Percentiles rank a stretch among this genome's conserved stretches.
phyloP scores from a whole-genome alignment of 73 alveolate genomes.

The Paramecium pentaurelia region DNA sequence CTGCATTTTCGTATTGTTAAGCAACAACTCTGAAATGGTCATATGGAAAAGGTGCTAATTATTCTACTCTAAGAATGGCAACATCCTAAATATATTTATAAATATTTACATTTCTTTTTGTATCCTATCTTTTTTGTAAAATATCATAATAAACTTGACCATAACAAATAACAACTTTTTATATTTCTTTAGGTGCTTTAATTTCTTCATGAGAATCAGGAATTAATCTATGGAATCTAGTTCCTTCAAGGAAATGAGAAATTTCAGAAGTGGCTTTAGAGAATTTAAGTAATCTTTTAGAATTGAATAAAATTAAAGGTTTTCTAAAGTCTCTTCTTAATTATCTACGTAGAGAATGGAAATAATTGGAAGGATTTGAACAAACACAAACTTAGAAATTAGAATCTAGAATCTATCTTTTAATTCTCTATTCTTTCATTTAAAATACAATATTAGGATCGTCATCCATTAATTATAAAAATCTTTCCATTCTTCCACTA shows the following conservation, averaged over 20 bases:
- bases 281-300: slow-evolving; percentile 86
- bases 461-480: slow-evolving; percentile 74
- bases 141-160: slow-evolving; percentile 83
- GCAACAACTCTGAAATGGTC: slow-evolving; percentile 70
- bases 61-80: slow-evolving; percentile 87
- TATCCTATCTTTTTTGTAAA: slow-evolving; percentile 61
- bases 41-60: slow-evolving; percentile 93
- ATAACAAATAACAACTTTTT: slow-evolving; percentile 78
- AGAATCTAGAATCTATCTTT: slow-evolving; percentile 46
- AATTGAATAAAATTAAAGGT: slow-evolving; percentile 83
- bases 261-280: slow-evolving; percentile 62
- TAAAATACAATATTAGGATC: slow-evolving; percentile 67
- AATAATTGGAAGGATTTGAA: slow-evolving; percentile 82
- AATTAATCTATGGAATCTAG: slow-evolving; percentile 57
- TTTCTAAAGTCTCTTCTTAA: slow-evolving; percentile 85
- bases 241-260: slow-evolving; percentile 58
- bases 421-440: slow-evolving; percentile 40
- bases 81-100: slow-evolving; percentile 71
- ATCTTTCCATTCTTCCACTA: slow-evolving; percentile 84
- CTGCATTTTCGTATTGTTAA: slow-evolving; percentile 72
- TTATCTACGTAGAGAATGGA: slow-evolving; percentile 86
- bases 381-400: slow-evolving; percentile 75
- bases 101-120: neutral
- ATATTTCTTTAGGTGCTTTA: slow-evolving; percentile 63
- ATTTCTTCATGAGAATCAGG: slow-evolving; percentile 59